These are phyloP conservation scores for Candida koratica DNA, from an alignment of 805 yeast species.

Conservation along the genomic window DNA sequence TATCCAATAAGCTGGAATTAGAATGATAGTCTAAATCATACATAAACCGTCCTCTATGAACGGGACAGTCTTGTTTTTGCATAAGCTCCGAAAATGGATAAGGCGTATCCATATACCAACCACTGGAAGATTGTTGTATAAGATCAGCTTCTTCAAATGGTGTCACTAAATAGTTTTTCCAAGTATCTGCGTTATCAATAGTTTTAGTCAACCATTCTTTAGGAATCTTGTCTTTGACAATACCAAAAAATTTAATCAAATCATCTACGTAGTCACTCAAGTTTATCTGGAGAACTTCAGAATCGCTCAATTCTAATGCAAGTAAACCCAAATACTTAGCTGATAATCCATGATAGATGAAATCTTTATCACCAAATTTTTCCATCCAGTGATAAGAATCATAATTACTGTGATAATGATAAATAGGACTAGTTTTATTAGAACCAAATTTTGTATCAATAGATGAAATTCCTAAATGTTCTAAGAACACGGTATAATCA, in stretches of 20 bases:
- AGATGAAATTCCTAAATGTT: conserved; percentile 64
- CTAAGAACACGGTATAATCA: conserved; percentile 58
- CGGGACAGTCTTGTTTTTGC: conserved; percentile 10
- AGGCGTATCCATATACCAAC: conserved; percentile 16
- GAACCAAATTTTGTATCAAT: conserved; percentile 43
- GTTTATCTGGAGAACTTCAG: conserved; percentile 51
- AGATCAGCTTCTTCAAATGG: conserved; percentile 16
- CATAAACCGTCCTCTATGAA: conserved; percentile 12
- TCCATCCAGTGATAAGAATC: conserved; percentile 58
- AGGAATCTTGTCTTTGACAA: conserved; percentile 28
- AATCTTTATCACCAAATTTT: conserved; percentile 48
- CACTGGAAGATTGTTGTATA: conserved; percentile 14
- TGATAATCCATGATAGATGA: conserved; percentile 49
- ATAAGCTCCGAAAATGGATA: conserved; percentile 22
- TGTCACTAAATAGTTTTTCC: conserved; percentile 15
- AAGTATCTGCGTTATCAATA: conserved; percentile 16
- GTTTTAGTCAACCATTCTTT: conserved; percentile 27
- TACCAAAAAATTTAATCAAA: conserved; percentile 35
- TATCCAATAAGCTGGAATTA: conserved; percentile 15
- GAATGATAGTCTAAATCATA: conserved; percentile 7
- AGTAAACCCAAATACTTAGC: conserved; percentile 60
- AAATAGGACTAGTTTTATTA: conserved; percentile 42
- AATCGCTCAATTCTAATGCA: conserved; percentile 51
- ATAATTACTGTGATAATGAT: conserved; percentile 54
- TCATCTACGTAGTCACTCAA: conserved; percentile 44